Base-by-base conservation (phyloP, 805 yeast species). In the Spathaspora hagerdaliae region DNA sequence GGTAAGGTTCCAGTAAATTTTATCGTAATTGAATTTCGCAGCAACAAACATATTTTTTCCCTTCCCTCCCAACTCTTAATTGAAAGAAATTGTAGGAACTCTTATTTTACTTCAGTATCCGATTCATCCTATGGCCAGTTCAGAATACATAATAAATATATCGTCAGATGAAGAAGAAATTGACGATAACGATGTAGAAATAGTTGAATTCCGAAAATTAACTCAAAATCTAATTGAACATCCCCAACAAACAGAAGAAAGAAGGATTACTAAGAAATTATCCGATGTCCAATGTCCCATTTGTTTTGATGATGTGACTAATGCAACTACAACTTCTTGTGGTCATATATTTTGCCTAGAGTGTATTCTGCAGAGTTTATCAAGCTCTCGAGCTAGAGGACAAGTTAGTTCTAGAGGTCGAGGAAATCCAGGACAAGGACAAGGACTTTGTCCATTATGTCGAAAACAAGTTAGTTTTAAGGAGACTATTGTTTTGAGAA, bases 281-380 rank as follows among this genome's bases (percentile, higher is more conserved):
- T 55, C 60, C 19, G 70, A 69, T 39, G 55, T 66, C 15, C 67
- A 69, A 49, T 71, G 77, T 48, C 77, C 77, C 24, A 66, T 71
- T 31, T 71, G 77, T 52, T 70, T 71, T 47, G 77, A 71, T 49
- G 58, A 63, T n/a, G 55, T 71, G 42, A 57, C 60, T 5, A 59
- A 53, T 42, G 75, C 75, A 40, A 69, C 75, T 39, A 59, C 65
- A 36, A 71, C 75, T 0, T 56, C 66, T 1, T 71, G 77, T 51
- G 77, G 77, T 13, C 77, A 71, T 47, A 56, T 71, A 3, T 71
- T 67, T 52, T 71, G 77, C 45, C 52, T 71, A 8, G 73, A 68
- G 33, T 71, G 77, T 49, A 60, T 71, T 13, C 74, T 65, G 52
- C 67, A 64, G 46, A 64, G 73, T 49, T 54, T 71, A 2, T 53